phyloP scores from a whole-genome alignment of 1,284 basidiomycete genomes.

The Lentinula novae-zelandiae region DNA sequence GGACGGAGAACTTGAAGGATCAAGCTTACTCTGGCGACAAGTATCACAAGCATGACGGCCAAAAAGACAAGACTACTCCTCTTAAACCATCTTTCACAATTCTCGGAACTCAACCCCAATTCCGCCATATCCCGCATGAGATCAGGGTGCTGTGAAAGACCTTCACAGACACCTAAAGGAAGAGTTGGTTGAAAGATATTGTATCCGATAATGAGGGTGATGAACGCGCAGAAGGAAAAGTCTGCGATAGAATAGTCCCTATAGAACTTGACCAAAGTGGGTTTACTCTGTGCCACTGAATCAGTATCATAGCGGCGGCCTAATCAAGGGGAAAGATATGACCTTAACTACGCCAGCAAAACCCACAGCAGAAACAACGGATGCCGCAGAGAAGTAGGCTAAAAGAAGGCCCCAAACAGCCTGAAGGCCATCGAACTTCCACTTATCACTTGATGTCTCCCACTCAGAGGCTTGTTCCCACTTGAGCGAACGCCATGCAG shows the following conservation, averaged over 20 bases:
- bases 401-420: slow-evolving; percentile 64
- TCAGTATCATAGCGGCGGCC: not conserved
- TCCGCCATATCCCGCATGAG: slow-evolving; percentile 67
- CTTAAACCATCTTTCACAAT: slow-evolving; percentile 76
- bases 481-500: slow-evolving; percentile 56
- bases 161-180: slow-evolving; percentile 64
- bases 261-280: slow-evolving; percentile 56
- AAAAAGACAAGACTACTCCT: slow-evolving; percentile 50
- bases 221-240: slow-evolving; percentile 59
- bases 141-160: slow-evolving; percentile 68
- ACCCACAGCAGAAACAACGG: slow-evolving; percentile 57
- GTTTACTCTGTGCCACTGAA: slow-evolving; percentile 38
- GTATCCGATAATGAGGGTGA: slow-evolving; percentile 52
- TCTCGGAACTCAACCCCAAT: slow-evolving; percentile 69
- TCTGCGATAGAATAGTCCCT: slow-evolving; percentile 75
- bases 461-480: slow-evolving; percentile 71
- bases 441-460: slow-evolving; percentile 52
- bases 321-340: slow-evolving; percentile 13
- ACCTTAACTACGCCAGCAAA: slow-evolving; percentile 69
- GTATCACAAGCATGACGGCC: slow-evolving; percentile 52
- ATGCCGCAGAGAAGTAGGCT: slow-evolving; percentile 61
- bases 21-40: slow-evolving; percentile 58
- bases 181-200: slow-evolving; percentile 53
- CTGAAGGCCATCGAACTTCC: slow-evolving; percentile 52
- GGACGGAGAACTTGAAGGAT: not conserved